Percentiles rank a stretch among this genome's conserved stretches.
Conservation (phyloP, 805 yeast genomes). For the Cyberlindnera sargentensis region DNA sequence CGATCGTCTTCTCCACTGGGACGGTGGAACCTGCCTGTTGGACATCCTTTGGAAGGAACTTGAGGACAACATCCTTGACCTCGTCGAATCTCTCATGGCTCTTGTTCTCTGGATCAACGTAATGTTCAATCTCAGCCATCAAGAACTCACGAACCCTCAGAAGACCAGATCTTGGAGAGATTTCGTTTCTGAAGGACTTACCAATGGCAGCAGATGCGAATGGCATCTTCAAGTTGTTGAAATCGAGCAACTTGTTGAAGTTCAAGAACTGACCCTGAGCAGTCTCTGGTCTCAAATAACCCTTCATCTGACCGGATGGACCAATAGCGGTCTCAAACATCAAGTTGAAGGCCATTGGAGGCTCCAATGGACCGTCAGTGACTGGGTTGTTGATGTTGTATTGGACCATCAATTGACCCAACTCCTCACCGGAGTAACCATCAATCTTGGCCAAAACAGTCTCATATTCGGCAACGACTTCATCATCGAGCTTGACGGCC, state of each 20-base stretch:
- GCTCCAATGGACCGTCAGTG: constrained; percentile 77
- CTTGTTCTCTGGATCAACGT: constrained; percentile 89
- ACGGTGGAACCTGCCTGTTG: constrained; percentile 82
- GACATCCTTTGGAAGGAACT: constrained; percentile 77
- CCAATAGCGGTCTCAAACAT: constrained; percentile 99
- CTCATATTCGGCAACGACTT: constrained; percentile 74
- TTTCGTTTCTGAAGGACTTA: constrained; percentile 97
- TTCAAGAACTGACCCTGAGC: constrained; percentile 99
- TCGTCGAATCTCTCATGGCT: constrained; percentile 73
- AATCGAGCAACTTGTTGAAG: constrained; percentile 87
- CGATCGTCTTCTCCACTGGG: constrained; percentile 59
- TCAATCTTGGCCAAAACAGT: constrained; percentile 86
- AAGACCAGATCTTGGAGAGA: constrained; percentile 96
- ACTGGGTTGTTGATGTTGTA: constrained; percentile 87
- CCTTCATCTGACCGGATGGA: constrained; percentile 94
- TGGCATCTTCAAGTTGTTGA: constrained; percentile 95
- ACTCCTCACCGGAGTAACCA: constrained; percentile 87
- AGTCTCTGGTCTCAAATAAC: constrained; percentile 96
- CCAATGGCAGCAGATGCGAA: constrained; percentile 99
- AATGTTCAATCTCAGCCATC: constrained; percentile 99
- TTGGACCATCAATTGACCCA: constrained; percentile 82
- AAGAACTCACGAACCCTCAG: constrained; percentile 97
- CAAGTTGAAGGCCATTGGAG: constrained; percentile 91
- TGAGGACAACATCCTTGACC: constrained; percentile 64
- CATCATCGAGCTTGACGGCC: constrained; percentile 80